These are phyloP conservation scores for Gossypium gossypioides DNA, from an alignment of 441 rosid genomes.

Conservation along the genomic window DNA sequence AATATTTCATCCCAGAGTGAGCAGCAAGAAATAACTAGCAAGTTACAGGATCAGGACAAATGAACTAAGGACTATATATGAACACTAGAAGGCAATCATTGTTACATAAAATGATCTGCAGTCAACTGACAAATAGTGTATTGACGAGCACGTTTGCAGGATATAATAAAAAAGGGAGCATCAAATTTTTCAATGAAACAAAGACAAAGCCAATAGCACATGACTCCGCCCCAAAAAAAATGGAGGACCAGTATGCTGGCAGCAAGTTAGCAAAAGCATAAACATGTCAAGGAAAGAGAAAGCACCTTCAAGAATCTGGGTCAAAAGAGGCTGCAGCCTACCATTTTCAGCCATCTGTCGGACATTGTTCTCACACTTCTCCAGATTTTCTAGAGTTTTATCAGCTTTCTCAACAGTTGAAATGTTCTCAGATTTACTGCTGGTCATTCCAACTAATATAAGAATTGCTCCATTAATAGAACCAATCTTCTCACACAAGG, in stretches of 20 bases:
- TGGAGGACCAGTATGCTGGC: slow-evolving; percentile 1
- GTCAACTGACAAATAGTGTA: neutral
- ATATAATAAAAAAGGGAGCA: neutral
- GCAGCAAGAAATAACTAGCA: neutral
- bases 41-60: neutral
- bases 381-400: slow-evolving; percentile 74
- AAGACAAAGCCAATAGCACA: neutral
- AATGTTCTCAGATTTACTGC: slow-evolving; percentile 74
- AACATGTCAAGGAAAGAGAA: slow-evolving; percentile 5
- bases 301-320: slow-evolving; percentile 77
- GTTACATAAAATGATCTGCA: neutral
- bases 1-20: neutral
- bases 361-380: slow-evolving; percentile 68
- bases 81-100: neutral
- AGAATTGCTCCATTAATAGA: slow-evolving; percentile 85
- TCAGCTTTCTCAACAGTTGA: slow-evolving; percentile 82
- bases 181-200: too few species aligned
- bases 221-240: neutral
- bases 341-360: slow-evolving; percentile 90
- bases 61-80: neutral
- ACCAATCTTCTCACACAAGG: slow-evolving; percentile 90
- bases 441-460: slow-evolving; percentile 79
- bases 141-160: neutral
- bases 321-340: slow-evolving; percentile 79
- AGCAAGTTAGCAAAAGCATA: slow-evolving; percentile 12